Evolutionary conservation across 2,329 filamentous ascomycete genomes (phyloP), one percentile per base, ranked within the genome.

Genomic region (Rhynchosporium agropyri): DNA sequence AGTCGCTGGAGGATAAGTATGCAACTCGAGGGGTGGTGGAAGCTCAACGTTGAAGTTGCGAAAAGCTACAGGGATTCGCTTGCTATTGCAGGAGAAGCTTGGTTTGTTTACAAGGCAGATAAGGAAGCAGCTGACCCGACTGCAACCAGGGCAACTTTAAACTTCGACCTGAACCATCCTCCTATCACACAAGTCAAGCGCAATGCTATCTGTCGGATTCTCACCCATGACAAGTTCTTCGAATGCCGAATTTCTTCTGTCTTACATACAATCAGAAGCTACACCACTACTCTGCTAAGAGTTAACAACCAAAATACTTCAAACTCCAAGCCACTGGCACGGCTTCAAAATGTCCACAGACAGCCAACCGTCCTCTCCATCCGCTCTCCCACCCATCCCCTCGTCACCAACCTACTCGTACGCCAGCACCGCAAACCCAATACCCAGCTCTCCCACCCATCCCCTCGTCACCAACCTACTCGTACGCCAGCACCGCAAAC

Each of bases 401-500:
- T 76, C 76, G 20, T 88, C 85, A 20, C 86, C 86, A 45, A 82
- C 85, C 29, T 87, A 84, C 74, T 87, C 86, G 13, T 81, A 86
- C 73, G 83, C 85, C 62, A 87, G 84, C 46, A 88, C 85, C 20
- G 79, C 84, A 40, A 84, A 85, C 70, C 84, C 82, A 5, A 74
- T 86, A 33, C 69, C 71, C 49, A 85, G 79, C 83, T 67, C 77
- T 86, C 0, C 84, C 84, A 20, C 82, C 83, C 1, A 78, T 88
- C n/a, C 86, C 86, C 5, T 76, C 76, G n/a, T 88, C 85, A 20
- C 86, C 86, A 45, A 82, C 85, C 29, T 87, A 84, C 74, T 87
- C 86, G 13, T 81, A 86, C 73, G 83, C 85, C 62, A 87, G 84
- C 46, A 88, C 85, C 20, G 79, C 84, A 40, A 84, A 85, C 70